phyloP scores from a whole-genome alignment of 2,329 filamentous ascomycete species.

The Cercospora sp. region DNA sequence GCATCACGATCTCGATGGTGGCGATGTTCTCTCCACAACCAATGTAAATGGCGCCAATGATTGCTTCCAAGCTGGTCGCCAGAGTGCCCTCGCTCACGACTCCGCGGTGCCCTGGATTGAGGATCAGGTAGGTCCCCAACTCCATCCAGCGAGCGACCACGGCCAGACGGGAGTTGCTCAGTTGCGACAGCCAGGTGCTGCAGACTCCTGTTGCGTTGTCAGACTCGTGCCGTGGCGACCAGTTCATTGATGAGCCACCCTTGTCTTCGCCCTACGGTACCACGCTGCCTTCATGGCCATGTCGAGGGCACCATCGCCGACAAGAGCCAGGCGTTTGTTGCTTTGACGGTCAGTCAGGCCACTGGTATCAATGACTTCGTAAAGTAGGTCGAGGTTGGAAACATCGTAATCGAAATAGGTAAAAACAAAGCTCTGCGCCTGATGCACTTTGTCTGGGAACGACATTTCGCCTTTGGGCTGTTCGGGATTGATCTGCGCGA shows the following conservation, averaged over 20 bases:
- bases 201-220: background rate
- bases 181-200: background rate
- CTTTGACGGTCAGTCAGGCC: background rate
- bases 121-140: background rate
- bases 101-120: background rate
- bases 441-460: background rate
- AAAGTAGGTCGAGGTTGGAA: background rate
- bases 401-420: background rate
- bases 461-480: background rate
- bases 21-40: background rate
- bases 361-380: background rate
- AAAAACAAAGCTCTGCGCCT: background rate
- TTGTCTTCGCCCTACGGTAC: background rate
- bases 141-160: background rate
- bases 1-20: background rate
- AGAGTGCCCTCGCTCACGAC: background rate
- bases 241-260: background rate
- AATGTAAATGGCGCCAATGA: slow-evolving; percentile 12
- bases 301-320: slow-evolving; percentile 2
- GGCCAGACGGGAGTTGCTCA: background rate
- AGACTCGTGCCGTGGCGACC: background rate
- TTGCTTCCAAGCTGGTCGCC: slow-evolving; percentile 6
- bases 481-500: background rate
- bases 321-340: background rate
- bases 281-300: background rate